A percentile compares a stretch with the other conserved stretches of the same genome.
These are phyloP conservation scores for Trichosporon sp. DNA, from an alignment of 1,284 basidiomycete species.

Conservation along the genomic window DNA sequence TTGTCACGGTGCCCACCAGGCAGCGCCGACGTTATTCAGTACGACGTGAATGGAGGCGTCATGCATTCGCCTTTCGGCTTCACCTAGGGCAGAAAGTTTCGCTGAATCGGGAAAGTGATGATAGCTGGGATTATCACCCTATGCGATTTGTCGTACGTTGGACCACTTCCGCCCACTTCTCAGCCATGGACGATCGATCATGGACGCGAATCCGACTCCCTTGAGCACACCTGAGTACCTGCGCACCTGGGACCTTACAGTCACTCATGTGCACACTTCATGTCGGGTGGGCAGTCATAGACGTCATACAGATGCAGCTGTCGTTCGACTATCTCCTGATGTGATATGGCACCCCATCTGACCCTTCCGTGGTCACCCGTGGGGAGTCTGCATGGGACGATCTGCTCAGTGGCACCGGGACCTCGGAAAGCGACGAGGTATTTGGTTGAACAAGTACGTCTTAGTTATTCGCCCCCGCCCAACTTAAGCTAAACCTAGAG, in stretches of 20 bases:
- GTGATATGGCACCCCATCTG: no score
- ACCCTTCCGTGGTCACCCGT: no score
- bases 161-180: neutral
- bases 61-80: neutral
- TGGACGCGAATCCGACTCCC: no score
- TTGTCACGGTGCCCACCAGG: slow-evolving; percentile 3
- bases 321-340: neutral
- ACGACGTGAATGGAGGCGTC: neutral
- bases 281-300: neutral
- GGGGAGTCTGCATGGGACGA: no score
- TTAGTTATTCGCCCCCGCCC: no score
- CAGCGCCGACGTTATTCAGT: neutral
- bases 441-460: no score
- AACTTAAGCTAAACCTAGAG: no score
- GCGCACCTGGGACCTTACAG: no score
- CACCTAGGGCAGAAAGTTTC: neutral
- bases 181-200: neutral
- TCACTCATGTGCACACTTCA: neutral
- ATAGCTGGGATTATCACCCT: neutral
- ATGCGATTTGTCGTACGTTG: neutral
- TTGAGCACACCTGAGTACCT: no score
- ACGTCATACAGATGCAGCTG: neutral
- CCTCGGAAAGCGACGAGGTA: no score
- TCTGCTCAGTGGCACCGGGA: no score
- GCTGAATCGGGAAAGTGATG: neutral